phyloP scores from a whole-genome alignment of 805 yeast genomes.

The Wilhelminamyces savonicus region DNA sequence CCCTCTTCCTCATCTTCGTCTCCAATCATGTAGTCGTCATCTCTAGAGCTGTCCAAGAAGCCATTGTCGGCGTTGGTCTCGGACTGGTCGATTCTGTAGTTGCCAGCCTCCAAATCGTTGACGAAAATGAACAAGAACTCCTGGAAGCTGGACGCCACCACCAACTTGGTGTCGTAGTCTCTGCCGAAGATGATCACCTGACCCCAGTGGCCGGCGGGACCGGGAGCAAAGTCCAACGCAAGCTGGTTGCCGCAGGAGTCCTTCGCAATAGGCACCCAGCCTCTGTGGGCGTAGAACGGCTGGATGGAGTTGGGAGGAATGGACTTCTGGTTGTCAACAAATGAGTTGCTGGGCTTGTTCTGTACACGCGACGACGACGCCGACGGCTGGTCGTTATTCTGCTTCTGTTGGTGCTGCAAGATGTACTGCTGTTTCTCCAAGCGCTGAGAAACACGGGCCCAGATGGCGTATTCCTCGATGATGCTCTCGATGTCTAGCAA shows the following conservation, averaged over 20 bases:
- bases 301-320: constrained; percentile 34
- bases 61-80: constrained; percentile 30
- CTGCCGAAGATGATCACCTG: constrained; percentile 14
- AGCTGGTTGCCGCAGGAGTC: constrained; percentile 11
- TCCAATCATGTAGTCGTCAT: constrained; percentile 37
- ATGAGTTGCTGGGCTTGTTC: constrained; percentile 13
- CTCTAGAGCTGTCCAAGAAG: constrained; percentile 29
- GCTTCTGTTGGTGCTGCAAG: constrained; percentile 19
- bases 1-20: constrained; percentile 42
- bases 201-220: constrained; percentile 11
- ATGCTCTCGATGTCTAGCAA: constrained; percentile 38
- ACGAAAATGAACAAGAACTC: constrained; percentile 35
- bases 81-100: constrained; percentile 28
- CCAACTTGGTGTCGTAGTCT: constrained; percentile 13
- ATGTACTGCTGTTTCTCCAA: constrained; percentile 32
- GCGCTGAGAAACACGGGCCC: constrained; percentile 36
- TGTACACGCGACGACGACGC: constrained; percentile 6
- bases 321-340: constrained; percentile 28
- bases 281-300: constrained; percentile 25
- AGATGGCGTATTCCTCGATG: constrained; percentile 34
- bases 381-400: constrained; percentile 4
- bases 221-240: constrained; percentile 15
- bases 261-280: constrained; percentile 15
- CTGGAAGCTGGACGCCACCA: constrained; percentile 19
- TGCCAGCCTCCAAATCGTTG: constrained; percentile 36